A percentile compares a stretch with the other conserved stretches of the same genome.
Evolutionary conservation across 2,329 filamentous ascomycete species (phyloP).

Genomic region (Colletotrichum trifolii): DNA sequence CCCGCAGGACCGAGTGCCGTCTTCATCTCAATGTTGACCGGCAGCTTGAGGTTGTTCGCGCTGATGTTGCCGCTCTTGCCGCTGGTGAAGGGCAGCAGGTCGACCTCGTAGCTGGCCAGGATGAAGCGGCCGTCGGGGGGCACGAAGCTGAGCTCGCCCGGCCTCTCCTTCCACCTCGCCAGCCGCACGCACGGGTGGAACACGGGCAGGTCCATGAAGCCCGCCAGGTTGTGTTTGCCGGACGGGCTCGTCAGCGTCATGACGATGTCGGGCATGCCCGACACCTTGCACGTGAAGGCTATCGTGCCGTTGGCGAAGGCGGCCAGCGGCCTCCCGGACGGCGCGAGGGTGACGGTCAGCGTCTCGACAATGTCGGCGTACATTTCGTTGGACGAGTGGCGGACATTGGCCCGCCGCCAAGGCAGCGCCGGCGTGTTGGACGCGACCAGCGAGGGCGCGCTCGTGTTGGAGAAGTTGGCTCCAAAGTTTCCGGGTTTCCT

Average conservation of each 20-base stretch:
- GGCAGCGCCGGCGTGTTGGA: slow-evolving; percentile 72
- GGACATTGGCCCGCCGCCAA: slow-evolving; percentile 91
- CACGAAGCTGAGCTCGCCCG: slow-evolving; percentile 94
- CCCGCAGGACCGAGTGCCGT: slow-evolving; percentile 80
- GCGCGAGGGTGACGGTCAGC: slow-evolving; percentile 86
- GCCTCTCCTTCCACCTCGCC: slow-evolving; percentile 87
- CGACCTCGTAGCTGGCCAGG: slow-evolving; percentile 92
- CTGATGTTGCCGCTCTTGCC: slow-evolving; percentile 65
- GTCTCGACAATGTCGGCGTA: slow-evolving; percentile 97
- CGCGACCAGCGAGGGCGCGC: slow-evolving; percentile 52
- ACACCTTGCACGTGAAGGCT: slow-evolving; percentile 94
- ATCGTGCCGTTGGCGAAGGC: slow-evolving; percentile 93
- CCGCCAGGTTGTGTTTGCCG: slow-evolving; percentile 79
- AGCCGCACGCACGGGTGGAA: slow-evolving; percentile 96
- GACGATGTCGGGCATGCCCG: slow-evolving; percentile 90
- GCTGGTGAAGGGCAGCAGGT: slow-evolving; percentile 80
- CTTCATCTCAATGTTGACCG: slow-evolving; percentile 83
- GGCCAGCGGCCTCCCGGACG: slow-evolving; percentile 86
- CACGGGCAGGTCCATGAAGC: slow-evolving; percentile 86
- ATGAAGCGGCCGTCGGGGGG: slow-evolving; percentile 96
- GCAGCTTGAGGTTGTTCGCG: slow-evolving; percentile 78
- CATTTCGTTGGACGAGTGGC: slow-evolving; percentile 96
- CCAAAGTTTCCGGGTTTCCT: slow-evolving; percentile 55
- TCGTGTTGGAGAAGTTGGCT: slow-evolving; percentile 51
- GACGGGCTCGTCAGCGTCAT: slow-evolving; percentile 83